These are phyloP conservation scores for Helianthus annuus DNA, from an alignment of 129 eudicot genomes.

Conservation along the genomic window DNA sequence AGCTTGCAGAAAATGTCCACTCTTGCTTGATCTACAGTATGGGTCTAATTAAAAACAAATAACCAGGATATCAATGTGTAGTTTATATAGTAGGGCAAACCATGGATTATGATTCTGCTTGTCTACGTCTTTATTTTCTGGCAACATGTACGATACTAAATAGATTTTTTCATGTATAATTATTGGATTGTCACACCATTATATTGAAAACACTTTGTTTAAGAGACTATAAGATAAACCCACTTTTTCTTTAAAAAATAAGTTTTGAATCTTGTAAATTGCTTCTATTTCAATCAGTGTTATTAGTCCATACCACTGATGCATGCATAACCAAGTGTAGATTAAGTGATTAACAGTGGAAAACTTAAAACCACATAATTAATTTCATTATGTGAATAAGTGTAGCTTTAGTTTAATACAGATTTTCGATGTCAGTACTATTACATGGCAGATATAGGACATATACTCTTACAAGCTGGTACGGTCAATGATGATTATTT, in stretches of 20 bases:
- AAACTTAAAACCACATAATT: no score
- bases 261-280: neutral
- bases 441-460: neutral
- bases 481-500: constrained; percentile 1
- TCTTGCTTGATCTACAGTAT: constrained; percentile 12
- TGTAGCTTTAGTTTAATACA: no score
- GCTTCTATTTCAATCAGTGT: neutral
- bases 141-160: neutral
- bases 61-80: neutral
- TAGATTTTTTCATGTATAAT: neutral
- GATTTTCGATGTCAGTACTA: no score
- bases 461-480: constrained; percentile 7
- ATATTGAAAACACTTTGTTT: neutral
- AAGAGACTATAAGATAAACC: neutral
- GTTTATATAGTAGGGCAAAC: neutral
- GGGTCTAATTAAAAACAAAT: constrained; percentile 10
- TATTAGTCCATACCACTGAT: neutral
- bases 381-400: no score
- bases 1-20: neutral
- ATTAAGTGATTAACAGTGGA: no score
- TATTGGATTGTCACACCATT: neutral
- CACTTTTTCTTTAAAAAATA: neutral
- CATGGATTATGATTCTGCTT: neutral
- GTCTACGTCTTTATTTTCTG: neutral
- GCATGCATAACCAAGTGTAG: neutral